These are phyloP conservation scores for Phytopythium ostracodes DNA, from an alignment of 352 stramenopile genomes.

Conservation along the genomic window DNA sequence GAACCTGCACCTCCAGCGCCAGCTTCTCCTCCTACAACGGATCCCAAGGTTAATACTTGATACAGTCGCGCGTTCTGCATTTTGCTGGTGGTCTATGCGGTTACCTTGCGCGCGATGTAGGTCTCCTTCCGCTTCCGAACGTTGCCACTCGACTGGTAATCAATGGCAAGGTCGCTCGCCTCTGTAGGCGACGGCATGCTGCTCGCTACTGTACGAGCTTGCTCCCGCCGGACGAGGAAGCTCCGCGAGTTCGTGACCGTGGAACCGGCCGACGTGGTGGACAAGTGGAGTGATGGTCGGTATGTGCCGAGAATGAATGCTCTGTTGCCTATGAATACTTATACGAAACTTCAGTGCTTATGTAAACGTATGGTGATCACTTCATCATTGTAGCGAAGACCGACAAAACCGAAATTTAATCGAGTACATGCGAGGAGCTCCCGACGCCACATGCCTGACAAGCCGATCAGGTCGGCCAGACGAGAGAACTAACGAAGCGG, in stretches of 20 bases:
- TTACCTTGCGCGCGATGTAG: conserved; percentile 8
- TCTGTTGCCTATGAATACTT: not conserved
- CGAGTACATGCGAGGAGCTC: no score
- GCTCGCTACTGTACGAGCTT: not conserved
- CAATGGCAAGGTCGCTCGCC: not conserved
- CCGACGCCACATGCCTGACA: no score
- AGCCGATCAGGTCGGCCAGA: no score
- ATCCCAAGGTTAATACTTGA: not conserved
- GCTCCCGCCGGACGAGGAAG: conserved; percentile 1
- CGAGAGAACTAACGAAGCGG: no score
- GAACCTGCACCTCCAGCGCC: conserved; percentile 15
- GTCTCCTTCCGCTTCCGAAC: conserved; percentile 7
- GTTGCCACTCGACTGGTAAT: no score
- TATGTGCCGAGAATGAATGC: not conserved
- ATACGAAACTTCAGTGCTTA: not conserved
- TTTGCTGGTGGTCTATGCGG: no score
- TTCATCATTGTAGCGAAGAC: no score
- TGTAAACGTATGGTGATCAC: no score
- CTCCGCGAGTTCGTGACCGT: no score
- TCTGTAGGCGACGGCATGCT: not conserved
- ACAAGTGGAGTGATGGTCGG: no score
- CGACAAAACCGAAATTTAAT: no score
- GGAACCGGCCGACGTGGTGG: no score
- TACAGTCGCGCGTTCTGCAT: not conserved
- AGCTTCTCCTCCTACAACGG: conserved; percentile 16